Evolutionary conservation across 768 basidiomycete species (phyloP).

Genomic region (Trametes sanguinea): DNA sequence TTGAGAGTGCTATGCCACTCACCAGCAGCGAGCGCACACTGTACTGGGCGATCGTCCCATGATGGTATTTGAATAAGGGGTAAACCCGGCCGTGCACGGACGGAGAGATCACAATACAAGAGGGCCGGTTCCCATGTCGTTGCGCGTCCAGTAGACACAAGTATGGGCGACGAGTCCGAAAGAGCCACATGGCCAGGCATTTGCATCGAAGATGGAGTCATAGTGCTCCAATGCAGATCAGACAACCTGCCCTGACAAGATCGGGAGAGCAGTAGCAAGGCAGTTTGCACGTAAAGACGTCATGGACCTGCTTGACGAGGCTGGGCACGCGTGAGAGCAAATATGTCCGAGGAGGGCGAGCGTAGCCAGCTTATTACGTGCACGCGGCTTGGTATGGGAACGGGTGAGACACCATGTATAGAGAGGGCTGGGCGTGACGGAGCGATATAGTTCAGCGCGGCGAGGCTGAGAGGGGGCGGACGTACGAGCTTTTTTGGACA

Average conservation of each 20-base stretch:
- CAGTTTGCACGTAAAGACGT: not conserved
- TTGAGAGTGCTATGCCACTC: slow-evolving; percentile 11
- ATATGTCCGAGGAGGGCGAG: not conserved
- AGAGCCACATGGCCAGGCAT: no score
- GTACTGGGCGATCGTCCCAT: slow-evolving; percentile 12
- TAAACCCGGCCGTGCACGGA: not conserved
- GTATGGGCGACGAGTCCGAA: not conserved
- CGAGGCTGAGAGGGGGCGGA: slow-evolving; percentile 6
- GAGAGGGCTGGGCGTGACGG: slow-evolving; percentile 4
- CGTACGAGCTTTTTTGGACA: slow-evolving; percentile 9
- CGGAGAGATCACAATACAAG: slow-evolving; percentile 8
- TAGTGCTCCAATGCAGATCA: no score
- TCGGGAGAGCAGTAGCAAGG: no score
- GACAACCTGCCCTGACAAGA: no score
- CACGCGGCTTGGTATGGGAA: slow-evolving; percentile 5
- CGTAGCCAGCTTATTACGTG: slow-evolving; percentile 13
- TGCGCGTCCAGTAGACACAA: not conserved
- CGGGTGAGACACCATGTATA: not conserved
- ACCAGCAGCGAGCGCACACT: slow-evolving; percentile 1
- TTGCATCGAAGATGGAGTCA: not conserved
- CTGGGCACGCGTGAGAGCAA: slow-evolving; percentile 13
- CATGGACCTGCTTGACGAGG: not conserved
- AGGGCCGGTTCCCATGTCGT: slow-evolving; percentile 13
- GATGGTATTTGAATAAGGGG: slow-evolving; percentile 5
- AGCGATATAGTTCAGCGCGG: slow-evolving; percentile 5